Evolutionary conservation across 495 filamentous ascomycete genomes (phyloP), one percentile per base, ranked within the genome.

Genomic region (Thozetella sp.): DNA sequence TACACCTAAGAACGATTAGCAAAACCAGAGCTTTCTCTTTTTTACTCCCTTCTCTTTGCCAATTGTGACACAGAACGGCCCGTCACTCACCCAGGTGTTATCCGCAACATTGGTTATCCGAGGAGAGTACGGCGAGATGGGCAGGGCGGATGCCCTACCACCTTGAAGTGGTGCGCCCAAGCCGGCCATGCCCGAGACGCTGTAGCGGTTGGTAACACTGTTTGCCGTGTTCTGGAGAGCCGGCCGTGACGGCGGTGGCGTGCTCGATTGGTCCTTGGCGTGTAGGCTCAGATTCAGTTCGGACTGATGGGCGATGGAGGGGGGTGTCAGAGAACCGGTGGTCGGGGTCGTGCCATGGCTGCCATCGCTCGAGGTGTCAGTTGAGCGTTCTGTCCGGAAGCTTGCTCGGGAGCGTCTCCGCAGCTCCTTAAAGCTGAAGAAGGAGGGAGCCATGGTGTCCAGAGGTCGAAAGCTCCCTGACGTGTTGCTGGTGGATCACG

Each of bases 81-180:
- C 23, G 22, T 56, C 58, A 61, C 82, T 61, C 80, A 96, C 93
- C 91, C 91, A 95, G 26, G 90, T 86, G 64, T 88, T 90, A 51
- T 97, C 92, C 20, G 85, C 79, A 22, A 96, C 78, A 23, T 91
- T 95, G 13, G 87, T 70, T 20, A 97, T 83, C 56, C 85, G 81
- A 13, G 93, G 93, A 23, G 91, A 90, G 72, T 90, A 93, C 51
- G 88, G 86, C 20, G 93, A 96, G 11, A 85, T 81, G 1, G 83
- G 83, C 54, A 81, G 73, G 53, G 80, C 77, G 52, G 85, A 77
- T 30, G 77, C 76, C 71, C 74, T 54, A 69, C 75, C 79, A 30
- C 80, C 77, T 66, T 83, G 82, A 54, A 81, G 69, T 22, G 89
- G 87, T 2, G 85, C 77, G 30, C 81, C 81, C 23, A 82, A 67